Evolutionary conservation across 192 early-diverging fungal species (phyloP).

Genomic region (Coemansia sp.): DNA sequence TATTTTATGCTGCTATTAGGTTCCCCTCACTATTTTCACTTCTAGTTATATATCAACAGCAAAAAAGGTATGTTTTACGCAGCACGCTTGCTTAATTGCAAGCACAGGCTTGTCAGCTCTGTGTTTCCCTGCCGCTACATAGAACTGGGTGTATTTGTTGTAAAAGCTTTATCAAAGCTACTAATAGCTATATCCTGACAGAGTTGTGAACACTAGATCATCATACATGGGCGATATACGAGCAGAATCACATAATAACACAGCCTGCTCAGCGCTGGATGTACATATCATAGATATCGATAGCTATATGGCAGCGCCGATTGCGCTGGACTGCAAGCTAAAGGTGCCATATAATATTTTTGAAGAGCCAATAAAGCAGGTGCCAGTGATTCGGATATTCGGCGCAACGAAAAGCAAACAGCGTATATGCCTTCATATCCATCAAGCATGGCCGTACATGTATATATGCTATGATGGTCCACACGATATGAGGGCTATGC

Average conservation of each 20-base stretch:
- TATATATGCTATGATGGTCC: constrained; percentile 66
- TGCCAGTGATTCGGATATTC: constrained; percentile 75
- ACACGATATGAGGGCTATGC: constrained; percentile 13
- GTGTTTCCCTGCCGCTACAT: too few species aligned
- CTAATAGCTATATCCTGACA: background rate
- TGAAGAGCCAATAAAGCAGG: constrained; percentile 29
- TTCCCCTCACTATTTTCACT: too few species aligned
- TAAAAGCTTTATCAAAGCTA: too few species aligned
- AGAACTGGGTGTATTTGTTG: too few species aligned
- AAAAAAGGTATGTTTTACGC: too few species aligned
- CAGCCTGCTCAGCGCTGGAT: constrained; percentile 15
- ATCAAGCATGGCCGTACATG: constrained; percentile 81
- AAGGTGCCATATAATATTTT: constrained; percentile 38
- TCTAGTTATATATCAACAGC: too few species aligned
- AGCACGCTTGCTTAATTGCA: too few species aligned
- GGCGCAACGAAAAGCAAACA: constrained; percentile 70
- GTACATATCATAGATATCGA: constrained; percentile 69
- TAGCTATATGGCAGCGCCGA: constrained; percentile 54
- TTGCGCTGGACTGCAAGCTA: constrained; percentile 19
- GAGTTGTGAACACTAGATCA: background rate
- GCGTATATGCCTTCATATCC: constrained; percentile 79
- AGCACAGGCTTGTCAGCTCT: too few species aligned
- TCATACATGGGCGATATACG: background rate
- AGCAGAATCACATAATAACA: background rate
- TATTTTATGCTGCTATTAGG: too few species aligned